These are phyloP conservation scores for Straminergon stramineum DNA, from an alignment of 225 moss, liverwort and hornwort species.

Conservation along the genomic window DNA sequence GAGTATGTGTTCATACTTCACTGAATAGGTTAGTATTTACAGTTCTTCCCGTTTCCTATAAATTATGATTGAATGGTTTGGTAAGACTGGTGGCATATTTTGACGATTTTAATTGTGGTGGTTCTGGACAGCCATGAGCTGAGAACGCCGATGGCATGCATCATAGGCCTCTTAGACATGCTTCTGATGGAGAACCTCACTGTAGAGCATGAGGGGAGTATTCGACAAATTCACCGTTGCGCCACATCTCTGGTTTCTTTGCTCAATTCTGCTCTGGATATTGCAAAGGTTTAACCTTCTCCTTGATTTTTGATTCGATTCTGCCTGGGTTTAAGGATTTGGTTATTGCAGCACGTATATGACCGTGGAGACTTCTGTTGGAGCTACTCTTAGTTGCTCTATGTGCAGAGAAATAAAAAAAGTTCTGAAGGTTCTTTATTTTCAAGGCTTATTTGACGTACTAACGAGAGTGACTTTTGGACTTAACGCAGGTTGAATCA, in stretches of 20 bases:
- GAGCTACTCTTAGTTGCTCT: neutral
- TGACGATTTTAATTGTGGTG: constrained; percentile 1
- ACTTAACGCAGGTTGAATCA: constrained; percentile 56
- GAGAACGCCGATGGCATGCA: constrained; percentile 87
- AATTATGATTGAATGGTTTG: neutral
- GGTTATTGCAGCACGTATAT: neutral
- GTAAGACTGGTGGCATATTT: neutral
- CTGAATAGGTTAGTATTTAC: neutral
- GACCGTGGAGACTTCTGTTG: neutral
- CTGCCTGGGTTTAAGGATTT: neutral
- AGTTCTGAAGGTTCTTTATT: neutral
- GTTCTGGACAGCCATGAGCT: constrained; percentile 54
- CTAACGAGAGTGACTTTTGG: neutral
- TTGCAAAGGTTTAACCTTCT: constrained; percentile 49
- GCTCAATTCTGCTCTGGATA: constrained; percentile 79
- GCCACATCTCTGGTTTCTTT: constrained; percentile 70
- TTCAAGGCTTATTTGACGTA: neutral
- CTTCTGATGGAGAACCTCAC: constrained; percentile 68
- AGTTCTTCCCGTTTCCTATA: neutral
- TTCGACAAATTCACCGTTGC: constrained; percentile 82
- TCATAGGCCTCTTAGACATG: constrained; percentile 78
- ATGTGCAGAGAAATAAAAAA: neutral
- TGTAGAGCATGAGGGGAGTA: constrained; percentile 63
- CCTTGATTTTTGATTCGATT: neutral
- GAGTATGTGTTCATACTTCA: neutral